These are phyloP conservation scores for Fusarium redolens DNA, from an alignment of 2,329 filamentous ascomycete genomes.

Conservation along the genomic window DNA sequence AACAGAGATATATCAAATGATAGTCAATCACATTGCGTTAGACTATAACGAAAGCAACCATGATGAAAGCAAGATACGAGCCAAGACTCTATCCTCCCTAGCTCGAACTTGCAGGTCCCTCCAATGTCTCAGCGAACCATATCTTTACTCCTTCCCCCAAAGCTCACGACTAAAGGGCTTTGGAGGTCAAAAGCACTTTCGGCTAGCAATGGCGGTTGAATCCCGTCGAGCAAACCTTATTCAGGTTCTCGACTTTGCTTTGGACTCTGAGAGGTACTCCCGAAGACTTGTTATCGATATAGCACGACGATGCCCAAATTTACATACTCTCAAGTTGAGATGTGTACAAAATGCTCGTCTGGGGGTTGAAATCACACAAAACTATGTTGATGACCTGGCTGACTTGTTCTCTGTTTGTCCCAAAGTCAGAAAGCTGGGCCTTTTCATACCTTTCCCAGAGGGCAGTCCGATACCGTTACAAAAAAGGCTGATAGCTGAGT, in stretches of 20 bases:
- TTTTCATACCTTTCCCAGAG: rapidly evolving
- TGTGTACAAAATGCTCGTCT: rapidly evolving
- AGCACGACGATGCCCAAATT: constrained; percentile 14
- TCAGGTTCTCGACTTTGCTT: neutral
- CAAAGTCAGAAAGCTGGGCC: neutral
- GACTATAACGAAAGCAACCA: neutral
- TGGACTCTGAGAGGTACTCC: neutral
- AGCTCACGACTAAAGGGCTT: rapidly evolving
- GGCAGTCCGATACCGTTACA: neutral
- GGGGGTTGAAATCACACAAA: neutral
- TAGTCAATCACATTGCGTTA: neutral
- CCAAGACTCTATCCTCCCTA: constrained; percentile 13
- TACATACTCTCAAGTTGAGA: neutral
- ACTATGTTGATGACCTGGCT: neutral
- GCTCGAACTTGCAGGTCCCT: neutral
- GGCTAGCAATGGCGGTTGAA: neutral
- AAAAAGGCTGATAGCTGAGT: neutral
- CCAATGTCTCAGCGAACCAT: neutral
- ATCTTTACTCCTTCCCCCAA: constrained; percentile 9
- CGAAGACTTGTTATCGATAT: constrained; percentile 1
- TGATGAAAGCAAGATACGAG: neutral
- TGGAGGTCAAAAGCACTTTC: neutral
- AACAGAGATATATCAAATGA: neutral
- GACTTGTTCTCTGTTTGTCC: neutral
- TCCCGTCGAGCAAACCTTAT: constrained; percentile 4